Evolutionary conservation across 2,329 filamentous ascomycete genomes (phyloP).

Genomic region (Aspergillus phoenicis): DNA sequence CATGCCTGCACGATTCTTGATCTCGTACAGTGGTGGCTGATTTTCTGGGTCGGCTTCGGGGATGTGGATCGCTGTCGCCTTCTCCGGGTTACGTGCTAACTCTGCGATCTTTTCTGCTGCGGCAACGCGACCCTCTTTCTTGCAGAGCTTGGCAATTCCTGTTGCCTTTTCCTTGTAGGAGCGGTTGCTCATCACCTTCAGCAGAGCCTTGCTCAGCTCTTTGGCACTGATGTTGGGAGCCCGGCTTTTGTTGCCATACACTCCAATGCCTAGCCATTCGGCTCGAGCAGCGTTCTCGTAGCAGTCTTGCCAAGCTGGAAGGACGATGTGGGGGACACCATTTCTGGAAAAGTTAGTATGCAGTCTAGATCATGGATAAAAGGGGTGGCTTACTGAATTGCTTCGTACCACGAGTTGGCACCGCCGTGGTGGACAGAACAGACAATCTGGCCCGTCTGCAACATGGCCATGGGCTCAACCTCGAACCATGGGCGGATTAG

Average conservation of each 20-base stretch:
- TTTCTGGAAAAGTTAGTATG: constrained; percentile 29
- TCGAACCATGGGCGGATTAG: constrained; percentile 48
- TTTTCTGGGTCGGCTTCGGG: constrained; percentile 18
- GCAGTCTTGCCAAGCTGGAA: constrained; percentile 50
- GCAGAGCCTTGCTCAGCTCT: constrained; percentile 33
- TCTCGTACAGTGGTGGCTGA: constrained; percentile 12
- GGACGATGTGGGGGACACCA: constrained; percentile 48
- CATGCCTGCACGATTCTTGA: constrained; percentile 20
- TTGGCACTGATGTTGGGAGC: constrained; percentile 35
- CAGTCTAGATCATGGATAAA: not conserved
- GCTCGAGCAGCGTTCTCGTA: constrained; percentile 48
- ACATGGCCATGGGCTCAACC: constrained; percentile 39
- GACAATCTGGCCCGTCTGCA: constrained; percentile 42
- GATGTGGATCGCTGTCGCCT: constrained; percentile 19
- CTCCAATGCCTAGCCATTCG: constrained; percentile 46
- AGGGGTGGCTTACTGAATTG: constrained; percentile 38
- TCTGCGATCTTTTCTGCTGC: constrained; percentile 27
- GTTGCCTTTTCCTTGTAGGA: constrained; percentile 23
- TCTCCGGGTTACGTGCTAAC: constrained; percentile 20
- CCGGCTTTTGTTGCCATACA: constrained; percentile 38
- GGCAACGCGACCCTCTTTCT: constrained; percentile 23
- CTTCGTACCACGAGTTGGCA: constrained; percentile 52
- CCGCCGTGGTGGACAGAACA: constrained; percentile 51
- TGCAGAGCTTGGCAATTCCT: constrained; percentile 21
- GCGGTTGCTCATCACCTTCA: constrained; percentile 23